A percentile compares a stretch with the other conserved stretches of the same genome.
These are phyloP conservation scores for Eimeria necatrix DNA, from an alignment of 169 alveolate species.

Conservation along the genomic window DNA sequence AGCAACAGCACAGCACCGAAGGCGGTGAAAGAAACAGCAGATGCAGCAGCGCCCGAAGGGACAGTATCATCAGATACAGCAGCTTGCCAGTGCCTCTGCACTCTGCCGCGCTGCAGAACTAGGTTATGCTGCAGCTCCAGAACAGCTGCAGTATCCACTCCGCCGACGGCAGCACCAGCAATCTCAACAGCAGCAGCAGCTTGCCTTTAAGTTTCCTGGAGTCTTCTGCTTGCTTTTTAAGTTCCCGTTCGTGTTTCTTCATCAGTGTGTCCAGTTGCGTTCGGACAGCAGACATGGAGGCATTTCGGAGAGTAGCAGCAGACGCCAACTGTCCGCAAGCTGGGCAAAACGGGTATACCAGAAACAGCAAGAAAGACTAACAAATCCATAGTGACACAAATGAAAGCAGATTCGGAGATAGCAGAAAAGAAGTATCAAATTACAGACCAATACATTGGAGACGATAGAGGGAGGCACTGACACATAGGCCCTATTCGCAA, in stretches of 20 bases:
- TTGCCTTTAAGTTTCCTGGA: slow-evolving; percentile 8
- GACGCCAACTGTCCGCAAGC: neutral
- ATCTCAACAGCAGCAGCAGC: neutral
- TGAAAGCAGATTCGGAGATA: too few relatives aligned
- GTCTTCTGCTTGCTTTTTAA: slow-evolving; percentile 21
- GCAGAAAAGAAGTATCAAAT: too few relatives aligned
- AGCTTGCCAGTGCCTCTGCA: too few relatives aligned
- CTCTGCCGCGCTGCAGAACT: too few relatives aligned
- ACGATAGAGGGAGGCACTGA: too few relatives aligned
- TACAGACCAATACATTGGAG: too few relatives aligned
- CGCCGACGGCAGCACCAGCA: neutral
- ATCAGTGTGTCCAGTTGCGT: slow-evolving; percentile 42
- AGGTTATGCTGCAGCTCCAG: too few relatives aligned
- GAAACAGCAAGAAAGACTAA: neutral
- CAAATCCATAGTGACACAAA: neutral
- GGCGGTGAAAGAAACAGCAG: too few relatives aligned
- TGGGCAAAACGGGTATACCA: neutral
- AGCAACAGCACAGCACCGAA: too few relatives aligned
- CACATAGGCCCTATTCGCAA: too few relatives aligned
- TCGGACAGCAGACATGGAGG: neutral
- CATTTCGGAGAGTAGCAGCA: neutral
- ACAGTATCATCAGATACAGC: neutral
- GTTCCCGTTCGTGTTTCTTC: slow-evolving; percentile 18
- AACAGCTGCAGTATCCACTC: too few relatives aligned
- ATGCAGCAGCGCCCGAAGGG: neutral